Evolutionary conservation across 2,329 filamentous ascomycete genomes (phyloP), one percentile per base, ranked within the genome.

Genomic region (Colletotrichum eleusines): DNA sequence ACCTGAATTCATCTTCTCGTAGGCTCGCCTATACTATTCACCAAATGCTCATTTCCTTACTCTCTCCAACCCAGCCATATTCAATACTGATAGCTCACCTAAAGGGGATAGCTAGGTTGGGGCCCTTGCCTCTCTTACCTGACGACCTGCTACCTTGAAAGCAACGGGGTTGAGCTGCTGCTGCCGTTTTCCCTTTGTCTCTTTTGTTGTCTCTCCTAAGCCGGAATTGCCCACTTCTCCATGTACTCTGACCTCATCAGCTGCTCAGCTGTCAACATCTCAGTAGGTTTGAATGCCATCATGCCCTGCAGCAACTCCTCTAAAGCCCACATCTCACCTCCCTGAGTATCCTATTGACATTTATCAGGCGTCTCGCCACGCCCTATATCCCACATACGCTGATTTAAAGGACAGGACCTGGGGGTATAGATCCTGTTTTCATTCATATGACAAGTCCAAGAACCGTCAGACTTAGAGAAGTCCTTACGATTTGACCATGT

Each of bases 401-500:
- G 65, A n/a, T 63, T 59, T 50, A 75, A 48, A 14, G 73, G 69
- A 38, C 73, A 71, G 59, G 57, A 73, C 44, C 57, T 26, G 42
- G 73, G 69, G 26, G 66, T 72, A 35, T 51, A 46, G 63, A 69
- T 64, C 57, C 72, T 23, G 44, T 48, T 48, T 48, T 11, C 44
- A 48, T 48, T n/a, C 11, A 48, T 23, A 48, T 48, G 3, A 26
- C 55, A 12, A 23, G 64, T 61, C 66, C 72, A 71, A 23, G 60
- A 62, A 63, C 66, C 73, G 31, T 74, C 68, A 14, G 63, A 58
- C 62, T 71, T 26, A 42, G 71, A 74, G 54, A 72, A 73, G 26
- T 73, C 73, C 18, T 60, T 62, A 33, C 72, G 72, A 33, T 74
- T 71, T 62, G 31, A 54, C 75, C 76, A 77, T 1, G 14, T 50